Conservation (phyloP, 2,329 filamentous ascomycete genomes). For the Pseudocercospora macadamiae region DNA sequence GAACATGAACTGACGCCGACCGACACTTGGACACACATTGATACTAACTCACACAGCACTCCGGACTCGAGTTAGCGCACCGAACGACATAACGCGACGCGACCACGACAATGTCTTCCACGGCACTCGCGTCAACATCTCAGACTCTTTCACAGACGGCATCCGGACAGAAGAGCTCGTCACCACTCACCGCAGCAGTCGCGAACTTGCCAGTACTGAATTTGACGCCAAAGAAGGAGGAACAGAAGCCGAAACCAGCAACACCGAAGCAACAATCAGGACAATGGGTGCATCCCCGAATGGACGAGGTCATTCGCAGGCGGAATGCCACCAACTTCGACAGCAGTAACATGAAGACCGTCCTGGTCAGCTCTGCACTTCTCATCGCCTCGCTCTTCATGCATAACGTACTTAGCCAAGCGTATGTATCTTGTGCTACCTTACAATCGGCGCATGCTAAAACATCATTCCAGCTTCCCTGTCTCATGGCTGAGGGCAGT, state of each 20-base stretch:
- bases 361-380: slow-evolving; percentile 68
- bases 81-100: background rate
- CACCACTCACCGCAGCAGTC: slow-evolving; percentile 2
- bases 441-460: background rate
- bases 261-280: slow-evolving; percentile 58
- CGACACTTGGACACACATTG: too few species aligned
- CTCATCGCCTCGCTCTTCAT: slow-evolving; percentile 55
- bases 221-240: slow-evolving; percentile 15
- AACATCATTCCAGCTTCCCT: slow-evolving; percentile 19
- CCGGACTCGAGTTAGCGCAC: background rate
- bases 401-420: slow-evolving; percentile 41
- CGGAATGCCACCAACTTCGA: slow-evolving; percentile 79
- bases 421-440: slow-evolving; percentile 20
- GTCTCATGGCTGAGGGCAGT: slow-evolving; percentile 19
- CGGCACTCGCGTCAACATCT: slow-evolving; percentile 9
- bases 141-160: slow-evolving; percentile 20
- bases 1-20: background rate
- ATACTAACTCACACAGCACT: slow-evolving; percentile 5
- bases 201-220: slow-evolving; percentile 22
- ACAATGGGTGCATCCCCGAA: slow-evolving; percentile 80
- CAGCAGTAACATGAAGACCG: slow-evolving; percentile 71
- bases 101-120: slow-evolving; percentile 12
- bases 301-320: slow-evolving; percentile 82
- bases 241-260: slow-evolving; percentile 25
- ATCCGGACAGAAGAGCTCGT: slow-evolving; percentile 14